Base-by-base conservation (phyloP, 1,139 yeast genomes). In the Petasospora rhodanensis region DNA sequence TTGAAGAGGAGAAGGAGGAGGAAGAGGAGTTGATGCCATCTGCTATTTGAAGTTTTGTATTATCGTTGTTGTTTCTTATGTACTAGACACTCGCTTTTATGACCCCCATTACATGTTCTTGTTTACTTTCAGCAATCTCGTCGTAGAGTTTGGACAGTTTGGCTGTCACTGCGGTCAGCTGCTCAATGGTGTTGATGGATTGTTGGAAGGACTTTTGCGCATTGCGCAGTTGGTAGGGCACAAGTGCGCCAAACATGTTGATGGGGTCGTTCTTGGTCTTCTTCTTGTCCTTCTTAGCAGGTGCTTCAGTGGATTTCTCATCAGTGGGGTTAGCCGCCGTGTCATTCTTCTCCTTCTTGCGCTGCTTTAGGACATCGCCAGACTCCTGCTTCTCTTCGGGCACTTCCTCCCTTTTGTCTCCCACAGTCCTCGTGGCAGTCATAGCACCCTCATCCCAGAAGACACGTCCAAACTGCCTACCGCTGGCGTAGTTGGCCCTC, bases 231-330 rank as follows among this genome's bases (percentile, higher is more conserved):
- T 61, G 67, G 26, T 49, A 47, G 6, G 79, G 76, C 4, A 66
- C 72, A 16, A 74, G 44, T 0, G 64, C 64, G 0, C 78, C 77
- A 54, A 74, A 74, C 58, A 72, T 76, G 24, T 52, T 38, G 9
- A 72, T 54, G 0, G 79, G 77, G 45, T 73, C 67, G 30, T 47
- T 43, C 8, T 19, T 17, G n/a, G 18, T 27, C 29, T 30, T 26
- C 11, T 26, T n/a, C 15, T 26, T 17, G 14, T 5, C 11, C 17
- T 24, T 17, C 14, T 23, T 23, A 8, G n/a, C n/a, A n/a, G 14
- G 24, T 12, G 7, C 14, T 23, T 14, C 17, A 8, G n/a, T n/a
- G n/a, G n/a, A n/a, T n/a, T n/a, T n/a, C n/a, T 14, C 17, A 6
- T 23, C 17, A n/a, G n/a, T n/a, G n/a, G n/a, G n/a, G n/a, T 23